These are phyloP conservation scores for Komagataella pastoris DNA, from an alignment of 805 yeast species.

Conservation along the genomic window DNA sequence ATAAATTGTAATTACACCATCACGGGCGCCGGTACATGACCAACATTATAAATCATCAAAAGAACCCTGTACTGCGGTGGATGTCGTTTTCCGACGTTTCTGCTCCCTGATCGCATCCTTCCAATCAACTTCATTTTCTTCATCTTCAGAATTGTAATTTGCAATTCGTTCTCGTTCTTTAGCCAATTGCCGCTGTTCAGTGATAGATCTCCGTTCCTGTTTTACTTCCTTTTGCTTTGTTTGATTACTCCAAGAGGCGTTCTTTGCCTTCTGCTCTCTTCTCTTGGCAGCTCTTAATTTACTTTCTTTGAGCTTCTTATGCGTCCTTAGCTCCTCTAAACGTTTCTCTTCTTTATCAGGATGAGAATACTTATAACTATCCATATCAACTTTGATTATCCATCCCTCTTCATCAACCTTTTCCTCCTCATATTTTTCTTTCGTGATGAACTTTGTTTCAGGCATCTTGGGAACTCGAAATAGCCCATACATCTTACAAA, in stretches of 20 bases:
- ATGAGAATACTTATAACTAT: constrained; percentile 52
- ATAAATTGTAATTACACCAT: not conserved
- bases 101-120: constrained; percentile 60
- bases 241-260: constrained; percentile 75
- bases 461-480: constrained; percentile 91
- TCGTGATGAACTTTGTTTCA: constrained; percentile 43
- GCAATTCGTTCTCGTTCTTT: constrained; percentile 35
- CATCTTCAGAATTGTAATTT: constrained; percentile 24
- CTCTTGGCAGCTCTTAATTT: constrained; percentile 26
- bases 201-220: constrained; percentile 51
- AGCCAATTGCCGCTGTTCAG: constrained; percentile 53
- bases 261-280: constrained; percentile 33
- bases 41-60: constrained; percentile 40
- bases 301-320: constrained; percentile 20
- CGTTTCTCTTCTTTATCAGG: constrained; percentile 49
- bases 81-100: constrained; percentile 41
- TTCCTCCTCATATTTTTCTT: constrained; percentile 13
- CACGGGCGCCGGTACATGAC: not conserved
- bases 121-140: constrained; percentile 64
- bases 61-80: constrained; percentile 30
- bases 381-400: constrained; percentile 56
- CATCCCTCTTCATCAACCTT: constrained; percentile 61
- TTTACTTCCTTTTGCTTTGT: constrained; percentile 47
- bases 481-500: constrained; percentile 70
- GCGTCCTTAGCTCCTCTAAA: constrained; percentile 39